Percentiles rank a stretch among this genome's conserved stretches.
These are phyloP conservation scores for Aspergillus hancockii DNA, from an alignment of 495 filamentous ascomycete species.

Conservation along the genomic window DNA sequence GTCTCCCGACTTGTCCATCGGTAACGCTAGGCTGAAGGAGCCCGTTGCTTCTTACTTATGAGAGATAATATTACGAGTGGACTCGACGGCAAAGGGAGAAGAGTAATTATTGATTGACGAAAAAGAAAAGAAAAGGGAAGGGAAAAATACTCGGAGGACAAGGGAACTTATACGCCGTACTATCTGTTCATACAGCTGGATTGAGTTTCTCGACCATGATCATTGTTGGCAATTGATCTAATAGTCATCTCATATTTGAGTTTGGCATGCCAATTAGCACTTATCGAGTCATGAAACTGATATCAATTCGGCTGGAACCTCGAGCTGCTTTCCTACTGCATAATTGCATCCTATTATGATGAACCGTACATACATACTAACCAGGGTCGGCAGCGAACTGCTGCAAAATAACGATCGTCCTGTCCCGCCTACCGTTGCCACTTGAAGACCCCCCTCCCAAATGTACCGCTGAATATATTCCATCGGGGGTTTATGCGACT, in stretches of 20 bases:
- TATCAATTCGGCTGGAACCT: background rate
- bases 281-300: background rate
- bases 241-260: background rate
- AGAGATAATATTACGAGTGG: too few relatives aligned
- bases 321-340: background rate
- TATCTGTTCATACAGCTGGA: background rate
- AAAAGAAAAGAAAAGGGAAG: too few relatives aligned
- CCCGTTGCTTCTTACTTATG: background rate
- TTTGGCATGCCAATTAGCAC: background rate
- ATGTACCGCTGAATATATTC: background rate
- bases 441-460: background rate
- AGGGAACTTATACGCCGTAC: too few relatives aligned
- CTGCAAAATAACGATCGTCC: constrained; percentile 4
- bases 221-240: constrained; percentile 4
- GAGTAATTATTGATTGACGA: too few relatives aligned
- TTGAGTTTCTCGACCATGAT: background rate
- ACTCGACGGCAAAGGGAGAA: too few relatives aligned
- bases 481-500: background rate
- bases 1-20: background rate
- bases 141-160: too few relatives aligned
- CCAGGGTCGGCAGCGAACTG: background rate
- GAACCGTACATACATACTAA: background rate
- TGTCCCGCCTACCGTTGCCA: background rate
- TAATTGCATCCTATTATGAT: background rate
- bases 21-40: background rate